Evolutionary conservation across 176 grass and related monocot species (phyloP).

Genomic region (Carex parvula): DNA sequence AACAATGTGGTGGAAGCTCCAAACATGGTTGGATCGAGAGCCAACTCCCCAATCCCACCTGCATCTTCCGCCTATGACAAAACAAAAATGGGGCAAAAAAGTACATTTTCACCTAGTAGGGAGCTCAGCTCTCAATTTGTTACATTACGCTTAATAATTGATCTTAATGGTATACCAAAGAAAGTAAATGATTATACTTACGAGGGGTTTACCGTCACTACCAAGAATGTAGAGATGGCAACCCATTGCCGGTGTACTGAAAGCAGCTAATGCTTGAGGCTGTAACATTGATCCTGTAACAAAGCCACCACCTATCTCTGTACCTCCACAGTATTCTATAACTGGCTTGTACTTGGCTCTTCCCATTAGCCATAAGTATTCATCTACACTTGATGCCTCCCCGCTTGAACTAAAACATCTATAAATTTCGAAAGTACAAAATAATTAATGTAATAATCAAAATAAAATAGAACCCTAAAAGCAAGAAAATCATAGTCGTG

Average conservation of each 20-base stretch:
- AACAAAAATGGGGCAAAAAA: not conserved
- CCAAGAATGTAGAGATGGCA: slow-evolving; percentile 85
- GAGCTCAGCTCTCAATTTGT: not conserved
- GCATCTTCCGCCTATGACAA: slow-evolving; percentile 50
- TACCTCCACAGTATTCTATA: slow-evolving; percentile 93
- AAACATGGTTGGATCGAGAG: slow-evolving; percentile 76
- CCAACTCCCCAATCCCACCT: slow-evolving; percentile 72
- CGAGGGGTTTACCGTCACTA: slow-evolving; percentile 49
- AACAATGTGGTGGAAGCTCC: slow-evolving; percentile 77
- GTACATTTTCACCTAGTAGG: not conserved
- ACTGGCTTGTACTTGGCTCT: slow-evolving; percentile 94
- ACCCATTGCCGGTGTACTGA: slow-evolving; percentile 89
- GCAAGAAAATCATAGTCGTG: not conserved
- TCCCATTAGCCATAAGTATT: slow-evolving; percentile 98
- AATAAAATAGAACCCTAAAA: not conserved
- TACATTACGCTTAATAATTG: not conserved
- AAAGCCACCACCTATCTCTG: slow-evolving; percentile 91
- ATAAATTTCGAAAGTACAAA: slow-evolving; percentile 27
- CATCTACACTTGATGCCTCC: slow-evolving; percentile 93
- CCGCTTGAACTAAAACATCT: slow-evolving; percentile 97
- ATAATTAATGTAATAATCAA: slow-evolving; percentile 9
- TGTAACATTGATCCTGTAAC: slow-evolving; percentile 74
- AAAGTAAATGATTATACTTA: slow-evolving; percentile 41
- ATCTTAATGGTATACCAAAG: not conserved
- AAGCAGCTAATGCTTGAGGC: slow-evolving; percentile 84